Evolutionary conservation across 225 moss, liverwort and hornwort species (phyloP).

Genomic region (Pleurozium schreberi): DNA sequence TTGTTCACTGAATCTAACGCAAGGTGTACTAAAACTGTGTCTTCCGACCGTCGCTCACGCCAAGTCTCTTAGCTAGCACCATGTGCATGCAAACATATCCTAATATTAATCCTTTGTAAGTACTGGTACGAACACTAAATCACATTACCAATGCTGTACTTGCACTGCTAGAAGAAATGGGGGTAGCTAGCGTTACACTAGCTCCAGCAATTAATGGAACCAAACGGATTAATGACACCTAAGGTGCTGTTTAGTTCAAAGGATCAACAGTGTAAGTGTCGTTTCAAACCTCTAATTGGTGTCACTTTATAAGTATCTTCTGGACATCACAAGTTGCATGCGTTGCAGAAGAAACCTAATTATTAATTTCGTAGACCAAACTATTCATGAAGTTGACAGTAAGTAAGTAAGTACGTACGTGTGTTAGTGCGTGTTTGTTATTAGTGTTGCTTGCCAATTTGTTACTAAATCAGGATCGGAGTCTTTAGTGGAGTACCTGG

Average conservation of each 20-base stretch:
- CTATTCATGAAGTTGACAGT: neutral
- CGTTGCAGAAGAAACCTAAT: neutral
- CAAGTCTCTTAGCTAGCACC: neutral
- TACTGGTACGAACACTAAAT: neutral
- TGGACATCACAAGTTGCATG: neutral
- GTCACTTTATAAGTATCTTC: neutral
- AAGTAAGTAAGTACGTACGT: no score
- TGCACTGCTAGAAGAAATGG: neutral
- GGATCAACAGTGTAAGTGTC: neutral
- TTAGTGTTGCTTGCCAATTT: no score
- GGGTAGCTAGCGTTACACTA: neutral
- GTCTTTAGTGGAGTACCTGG: constrained; percentile 16
- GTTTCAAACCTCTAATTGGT: neutral
- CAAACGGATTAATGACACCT: neutral
- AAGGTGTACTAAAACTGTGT: no score
- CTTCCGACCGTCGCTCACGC: neutral
- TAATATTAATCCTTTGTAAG: neutral
- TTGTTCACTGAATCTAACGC: neutral
- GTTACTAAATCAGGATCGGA: no score
- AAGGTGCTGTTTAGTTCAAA: neutral
- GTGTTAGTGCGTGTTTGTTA: neutral
- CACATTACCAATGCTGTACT: neutral
- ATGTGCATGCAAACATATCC: neutral
- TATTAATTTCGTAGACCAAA: neutral
- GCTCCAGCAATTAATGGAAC: neutral